Evolutionary conservation across 1,284 basidiomycete species (phyloP).

Genomic region (Microbotryum lychnidis-dioicae): DNA sequence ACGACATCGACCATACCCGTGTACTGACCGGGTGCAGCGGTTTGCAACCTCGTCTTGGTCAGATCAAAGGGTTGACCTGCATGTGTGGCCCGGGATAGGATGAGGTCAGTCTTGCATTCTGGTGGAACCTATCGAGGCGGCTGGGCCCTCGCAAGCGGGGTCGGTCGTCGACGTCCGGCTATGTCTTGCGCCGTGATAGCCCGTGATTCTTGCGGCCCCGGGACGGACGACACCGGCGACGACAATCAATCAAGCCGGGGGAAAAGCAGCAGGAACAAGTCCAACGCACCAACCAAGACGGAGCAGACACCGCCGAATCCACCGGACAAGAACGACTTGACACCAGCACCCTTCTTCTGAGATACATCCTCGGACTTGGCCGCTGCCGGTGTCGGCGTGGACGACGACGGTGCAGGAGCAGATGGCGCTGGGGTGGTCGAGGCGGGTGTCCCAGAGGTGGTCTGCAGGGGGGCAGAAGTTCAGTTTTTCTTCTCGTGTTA

Average conservation of each 20-base stretch:
- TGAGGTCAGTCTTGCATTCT: background rate
- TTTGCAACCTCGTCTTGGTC: conserved; percentile 93
- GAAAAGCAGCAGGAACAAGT: conserved; percentile 14
- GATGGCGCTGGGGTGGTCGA: no score
- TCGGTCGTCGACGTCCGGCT: background rate
- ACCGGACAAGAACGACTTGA: conserved; percentile 81
- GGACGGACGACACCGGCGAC: no score
- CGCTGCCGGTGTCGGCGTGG: no score
- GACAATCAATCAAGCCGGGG: background rate
- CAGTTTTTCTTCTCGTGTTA: no score
- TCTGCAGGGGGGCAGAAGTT: no score
- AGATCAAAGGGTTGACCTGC: conserved; percentile 94
- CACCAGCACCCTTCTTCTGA: conserved; percentile 14
- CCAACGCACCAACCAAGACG: conserved; percentile 70
- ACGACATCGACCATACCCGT: conserved; percentile 90
- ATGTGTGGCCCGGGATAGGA: background rate
- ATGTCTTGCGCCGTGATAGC: no score
- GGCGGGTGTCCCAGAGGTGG: no score
- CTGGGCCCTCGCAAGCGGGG: background rate
- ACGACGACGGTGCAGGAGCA: no score
- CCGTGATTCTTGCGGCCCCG: no score
- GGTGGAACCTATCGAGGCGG: background rate
- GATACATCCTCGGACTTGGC: conserved; percentile 18
- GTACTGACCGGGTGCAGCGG: conserved; percentile 81
- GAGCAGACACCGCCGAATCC: conserved; percentile 82